Percentiles rank a stretch among this genome's conserved stretches.
phyloP scores from a whole-genome alignment of 352 stramenopile genomes.

The Phytophthora pinifolia region DNA sequence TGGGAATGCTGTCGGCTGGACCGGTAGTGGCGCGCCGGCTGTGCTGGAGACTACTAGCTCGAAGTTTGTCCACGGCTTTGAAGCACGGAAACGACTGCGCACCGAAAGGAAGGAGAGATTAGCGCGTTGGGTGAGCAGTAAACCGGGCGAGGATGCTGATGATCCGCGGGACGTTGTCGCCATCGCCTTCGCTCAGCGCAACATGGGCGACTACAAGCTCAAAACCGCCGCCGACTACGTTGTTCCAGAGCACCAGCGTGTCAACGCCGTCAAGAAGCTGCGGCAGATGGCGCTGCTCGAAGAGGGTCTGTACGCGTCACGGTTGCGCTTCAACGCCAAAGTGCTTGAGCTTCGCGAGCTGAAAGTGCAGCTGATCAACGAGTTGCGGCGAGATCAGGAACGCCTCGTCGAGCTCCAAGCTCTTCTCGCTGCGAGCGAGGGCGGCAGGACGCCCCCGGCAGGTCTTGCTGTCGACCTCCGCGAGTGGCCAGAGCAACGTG shows the following conservation, averaged over 20 bases:
- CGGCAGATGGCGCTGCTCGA: conserved; percentile 86
- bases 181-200: conserved; percentile 84
- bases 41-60: conserved; percentile 6
- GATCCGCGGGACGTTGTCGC: conserved; percentile 90
- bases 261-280: conserved; percentile 90
- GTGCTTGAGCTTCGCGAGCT: conserved; percentile 89
- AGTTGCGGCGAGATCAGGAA: conserved; percentile 59
- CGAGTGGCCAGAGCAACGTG: conserved; percentile 90
- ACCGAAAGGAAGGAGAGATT: conserved; percentile 69
- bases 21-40: conserved; percentile 1
- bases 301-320: conserved; percentile 77
- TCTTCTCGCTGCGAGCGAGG: conserved; percentile 28
- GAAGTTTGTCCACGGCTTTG: conserved; percentile 68
- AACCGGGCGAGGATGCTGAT: conserved; percentile 89
- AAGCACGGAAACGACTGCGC: conserved; percentile 78
- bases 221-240: conserved; percentile 89
- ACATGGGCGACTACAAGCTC: conserved; percentile 93
- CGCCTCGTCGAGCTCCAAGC: conserved; percentile 49
- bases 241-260: conserved; percentile 86
- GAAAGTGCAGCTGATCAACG: conserved; percentile 82
- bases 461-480: conserved; percentile 53
- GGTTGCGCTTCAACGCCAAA: conserved; percentile 90
- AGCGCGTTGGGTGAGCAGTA: conserved; percentile 58
- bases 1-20: conserved; percentile 9
- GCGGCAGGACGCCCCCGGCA: neutral